phyloP scores from a whole-genome alignment of 129 eudicot genomes.

The Escallonia rubra region DNA sequence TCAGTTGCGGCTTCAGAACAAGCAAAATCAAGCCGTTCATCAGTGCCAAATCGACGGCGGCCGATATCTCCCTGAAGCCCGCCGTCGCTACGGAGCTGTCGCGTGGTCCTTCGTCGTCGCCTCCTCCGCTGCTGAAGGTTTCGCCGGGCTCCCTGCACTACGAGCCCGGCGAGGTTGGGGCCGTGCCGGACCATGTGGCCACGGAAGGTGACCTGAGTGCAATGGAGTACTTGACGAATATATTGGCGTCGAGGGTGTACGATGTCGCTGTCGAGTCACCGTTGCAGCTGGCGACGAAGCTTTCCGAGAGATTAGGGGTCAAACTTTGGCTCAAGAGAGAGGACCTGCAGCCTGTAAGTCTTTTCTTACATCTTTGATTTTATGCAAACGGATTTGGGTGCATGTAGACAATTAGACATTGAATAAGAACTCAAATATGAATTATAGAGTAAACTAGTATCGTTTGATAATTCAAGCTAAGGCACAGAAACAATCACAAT shows the following conservation, averaged over 20 bases:
- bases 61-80: slow-evolving; percentile 1
- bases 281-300: slow-evolving; percentile 63
- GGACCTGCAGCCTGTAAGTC: slow-evolving; percentile 79
- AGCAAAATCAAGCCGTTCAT: background rate
- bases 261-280: slow-evolving; percentile 72
- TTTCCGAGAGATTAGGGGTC: slow-evolving; percentile 56
- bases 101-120: background rate
- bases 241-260: slow-evolving; percentile 43
- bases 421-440: too few species aligned
- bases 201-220: slow-evolving; percentile 27
- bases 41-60: background rate
- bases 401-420: too few species aligned
- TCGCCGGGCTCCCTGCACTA: slow-evolving; percentile 45
- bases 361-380: background rate
- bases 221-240: slow-evolving; percentile 58
- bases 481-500: too few species aligned
- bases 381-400: too few species aligned
- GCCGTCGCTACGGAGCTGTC: background rate
- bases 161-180: slow-evolving; percentile 35
- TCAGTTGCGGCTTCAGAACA: background rate
- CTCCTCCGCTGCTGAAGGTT: slow-evolving; percentile 23
- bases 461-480: too few species aligned
- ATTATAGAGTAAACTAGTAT: too few species aligned
- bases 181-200: slow-evolving; percentile 32
- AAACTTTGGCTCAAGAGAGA: slow-evolving; percentile 83